Base-by-base conservation (phyloP, 1,284 basidiomycete genomes). In the Ustilago cynodontis region DNA sequence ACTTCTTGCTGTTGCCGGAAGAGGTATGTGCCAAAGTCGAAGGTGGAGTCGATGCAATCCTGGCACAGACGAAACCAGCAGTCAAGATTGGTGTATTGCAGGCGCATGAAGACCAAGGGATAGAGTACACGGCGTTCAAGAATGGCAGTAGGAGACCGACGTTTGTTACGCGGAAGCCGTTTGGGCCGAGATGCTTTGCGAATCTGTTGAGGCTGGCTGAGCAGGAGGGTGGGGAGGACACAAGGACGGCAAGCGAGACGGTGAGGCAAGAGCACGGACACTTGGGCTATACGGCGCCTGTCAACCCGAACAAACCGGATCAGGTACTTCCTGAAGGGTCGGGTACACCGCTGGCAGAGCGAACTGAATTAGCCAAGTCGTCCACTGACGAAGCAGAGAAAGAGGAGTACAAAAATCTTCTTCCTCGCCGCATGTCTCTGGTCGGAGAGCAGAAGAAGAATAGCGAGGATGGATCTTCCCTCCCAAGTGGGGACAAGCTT, bases 81-180 rank as follows among this genome's bases (percentile, higher is more conserved):
- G 72, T 79, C 62, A 78, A 76, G 65, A 79, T 80, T 18, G 78
- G 78, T 14, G 77, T 80, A 0, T 37, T 80, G 20, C 78, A 80
- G 43, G 78, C 77, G 33, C 69, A 80, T 55, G 58, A 79, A 26
- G 77, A 79, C 56, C 60, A 65, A 24, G 71, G 68, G 0, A 71
- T 79, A 58, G 70, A 72, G n/a, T 65, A 69, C 20, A 61, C 71
- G 8, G 72, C 72, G 0, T 59, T 67, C 57, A 70, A 73, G 61
- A 72, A 79, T 26, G 59, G 68, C 13, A 71, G 68, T 29, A 58
- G 62, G 16, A 60, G 53, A 57, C 74, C 77, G 2, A 77, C 66
- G 0, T 80, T 73, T 33, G 78, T 80, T 11, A 80, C 78, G 13
- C 58, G 78, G 16, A 80, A 80, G 37, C 78, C 78, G 6, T 79